phyloP scores from a whole-genome alignment of 148 eudicot genomes.

The Diospyros lotus region DNA sequence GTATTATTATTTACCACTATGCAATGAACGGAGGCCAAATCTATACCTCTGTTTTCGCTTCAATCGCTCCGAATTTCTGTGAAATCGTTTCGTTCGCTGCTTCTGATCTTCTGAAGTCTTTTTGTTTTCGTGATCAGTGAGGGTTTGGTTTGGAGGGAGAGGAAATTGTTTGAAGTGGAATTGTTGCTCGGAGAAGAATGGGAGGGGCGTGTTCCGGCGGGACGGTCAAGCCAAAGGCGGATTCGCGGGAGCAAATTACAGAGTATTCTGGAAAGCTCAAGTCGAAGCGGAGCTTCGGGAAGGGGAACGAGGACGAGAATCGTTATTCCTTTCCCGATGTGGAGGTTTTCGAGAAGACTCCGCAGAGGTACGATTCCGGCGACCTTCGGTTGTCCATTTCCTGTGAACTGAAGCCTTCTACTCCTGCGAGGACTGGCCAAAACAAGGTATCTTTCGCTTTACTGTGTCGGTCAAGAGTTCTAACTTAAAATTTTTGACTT shows the following conservation, averaged over 20 bases:
- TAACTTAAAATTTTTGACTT: background rate
- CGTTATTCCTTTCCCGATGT: constrained; percentile 21
- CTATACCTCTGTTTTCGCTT: background rate
- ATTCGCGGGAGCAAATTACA: constrained; percentile 13
- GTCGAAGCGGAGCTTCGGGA: constrained; percentile 39
- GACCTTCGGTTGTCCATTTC: constrained; percentile 52
- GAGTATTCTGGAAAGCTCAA: constrained; percentile 50
- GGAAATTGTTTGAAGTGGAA: constrained; percentile 7
- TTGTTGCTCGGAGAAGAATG: constrained; percentile 30
- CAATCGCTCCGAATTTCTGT: background rate
- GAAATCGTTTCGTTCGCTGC: background rate
- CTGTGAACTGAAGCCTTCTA: constrained; percentile 43
- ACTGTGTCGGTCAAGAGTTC: background rate
- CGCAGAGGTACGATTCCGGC: constrained; percentile 44
- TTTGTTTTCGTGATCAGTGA: background rate
- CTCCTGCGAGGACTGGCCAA: constrained; percentile 35
- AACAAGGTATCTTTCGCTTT: constrained; percentile 38
- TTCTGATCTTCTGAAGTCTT: background rate
- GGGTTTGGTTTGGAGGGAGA: constrained; percentile 4
- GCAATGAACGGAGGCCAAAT: background rate
- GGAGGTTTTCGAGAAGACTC: constrained; percentile 24
- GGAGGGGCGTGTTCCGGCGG: constrained; percentile 53
- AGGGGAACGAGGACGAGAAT: constrained; percentile 29
- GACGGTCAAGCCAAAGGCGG: constrained; percentile 17
- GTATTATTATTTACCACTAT: background rate